Conservation (phyloP, 176 grass and related monocot genomes). For the Rhynchospora tenuis region DNA sequence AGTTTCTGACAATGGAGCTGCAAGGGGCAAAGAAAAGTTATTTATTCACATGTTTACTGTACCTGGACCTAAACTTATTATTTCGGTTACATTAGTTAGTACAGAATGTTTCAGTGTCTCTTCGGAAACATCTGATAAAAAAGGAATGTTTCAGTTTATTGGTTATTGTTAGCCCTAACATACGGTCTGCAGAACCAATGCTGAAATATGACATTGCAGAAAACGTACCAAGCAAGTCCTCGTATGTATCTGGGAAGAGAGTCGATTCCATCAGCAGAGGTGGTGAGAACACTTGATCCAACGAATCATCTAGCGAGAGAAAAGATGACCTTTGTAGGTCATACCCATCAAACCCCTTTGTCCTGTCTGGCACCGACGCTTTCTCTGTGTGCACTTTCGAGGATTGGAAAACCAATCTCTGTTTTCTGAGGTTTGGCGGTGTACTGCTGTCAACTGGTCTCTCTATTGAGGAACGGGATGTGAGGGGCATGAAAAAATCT, state of each 20-base stretch:
- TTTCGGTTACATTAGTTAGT: background rate
- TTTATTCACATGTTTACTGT: background rate
- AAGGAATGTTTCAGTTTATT: background rate
- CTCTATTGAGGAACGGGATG: constrained; percentile 38
- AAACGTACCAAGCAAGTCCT: constrained; percentile 90
- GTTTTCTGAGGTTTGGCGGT: constrained; percentile 43
- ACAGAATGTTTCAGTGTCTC: background rate
- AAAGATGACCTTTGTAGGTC: constrained; percentile 30
- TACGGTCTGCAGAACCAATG: background rate
- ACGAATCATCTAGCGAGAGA: constrained; percentile 58
- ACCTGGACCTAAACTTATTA: background rate
- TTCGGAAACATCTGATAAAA: background rate
- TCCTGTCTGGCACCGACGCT: constrained; percentile 28
- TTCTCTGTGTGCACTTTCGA: constrained; percentile 36
- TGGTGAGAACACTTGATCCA: constrained; percentile 95
- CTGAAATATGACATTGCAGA: background rate
- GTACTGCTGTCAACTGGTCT: constrained; percentile 38
- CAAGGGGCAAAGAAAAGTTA: constrained; percentile 35
- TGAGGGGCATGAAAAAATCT: constrained; percentile 83
- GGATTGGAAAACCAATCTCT: constrained; percentile 34
- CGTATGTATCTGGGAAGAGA: constrained; percentile 66
- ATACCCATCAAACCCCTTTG: constrained; percentile 40
- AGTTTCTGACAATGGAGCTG: constrained; percentile 86
- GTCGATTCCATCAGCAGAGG: constrained; percentile 74
- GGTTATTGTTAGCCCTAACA: background rate